Percentiles rank a stretch among this genome's conserved stretches.
These are phyloP conservation scores for Euphrasia arctica DNA, from an alignment of 305 asterid species.

Conservation along the genomic window DNA sequence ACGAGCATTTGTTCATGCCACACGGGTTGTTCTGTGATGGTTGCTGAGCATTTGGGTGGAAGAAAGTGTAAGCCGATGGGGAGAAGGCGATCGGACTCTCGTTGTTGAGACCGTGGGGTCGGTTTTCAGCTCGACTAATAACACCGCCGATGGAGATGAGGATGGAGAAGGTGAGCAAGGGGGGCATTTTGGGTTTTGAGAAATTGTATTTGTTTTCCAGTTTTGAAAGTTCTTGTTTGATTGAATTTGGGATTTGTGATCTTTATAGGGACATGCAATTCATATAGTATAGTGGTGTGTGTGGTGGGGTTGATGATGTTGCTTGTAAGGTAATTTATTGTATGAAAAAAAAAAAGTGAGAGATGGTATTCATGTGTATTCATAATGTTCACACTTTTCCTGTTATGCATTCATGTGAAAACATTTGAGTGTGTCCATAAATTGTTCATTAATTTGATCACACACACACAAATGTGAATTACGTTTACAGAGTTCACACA, in stretches of 20 bases:
- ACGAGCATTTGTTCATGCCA: constrained; percentile 32
- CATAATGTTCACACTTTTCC: constrained; percentile 35
- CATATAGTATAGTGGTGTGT: too few species aligned
- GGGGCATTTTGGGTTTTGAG: constrained; percentile 28
- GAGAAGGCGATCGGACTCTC: constrained; percentile 47
- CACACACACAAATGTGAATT: background rate
- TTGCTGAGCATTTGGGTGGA: constrained; percentile 44
- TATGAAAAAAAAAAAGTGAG: constrained; percentile 8
- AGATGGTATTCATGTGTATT: constrained; percentile 23
- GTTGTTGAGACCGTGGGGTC: constrained; percentile 43
- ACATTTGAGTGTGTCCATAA: background rate
- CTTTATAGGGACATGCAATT: constrained; percentile 39
- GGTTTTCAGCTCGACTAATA: constrained; percentile 30
- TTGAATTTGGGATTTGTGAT: constrained; percentile 23
- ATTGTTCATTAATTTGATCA: constrained; percentile 2
- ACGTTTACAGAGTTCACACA: too few species aligned
- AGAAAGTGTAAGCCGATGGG: constrained; percentile 51
- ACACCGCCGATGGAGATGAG: constrained; percentile 29
- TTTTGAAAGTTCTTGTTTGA: constrained; percentile 17
- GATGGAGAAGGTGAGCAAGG: constrained; percentile 31
- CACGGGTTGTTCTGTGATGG: constrained; percentile 25
- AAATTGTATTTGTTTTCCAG: too few species aligned
- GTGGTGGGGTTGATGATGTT: constrained; percentile 24
- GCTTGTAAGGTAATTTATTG: constrained; percentile 36
- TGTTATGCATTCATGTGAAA: constrained; percentile 19